A percentile compares a stretch with the other conserved stretches of the same genome.
Conservation (phyloP, 2,329 filamentous ascomycete species). For the Cordyceps tenuipes region DNA sequence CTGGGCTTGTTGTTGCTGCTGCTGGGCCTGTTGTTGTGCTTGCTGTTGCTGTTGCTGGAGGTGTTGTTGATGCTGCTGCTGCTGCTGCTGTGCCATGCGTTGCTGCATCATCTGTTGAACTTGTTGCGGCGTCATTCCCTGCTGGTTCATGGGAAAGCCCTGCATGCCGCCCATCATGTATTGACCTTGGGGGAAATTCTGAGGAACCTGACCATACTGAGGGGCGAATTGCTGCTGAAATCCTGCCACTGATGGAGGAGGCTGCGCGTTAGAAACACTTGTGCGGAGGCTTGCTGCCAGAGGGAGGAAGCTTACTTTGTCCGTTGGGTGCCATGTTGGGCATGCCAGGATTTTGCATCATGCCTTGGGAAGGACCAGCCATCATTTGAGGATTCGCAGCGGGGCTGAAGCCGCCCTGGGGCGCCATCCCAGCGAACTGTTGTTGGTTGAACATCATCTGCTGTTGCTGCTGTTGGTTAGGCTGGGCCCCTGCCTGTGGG, state of each 20-base stretch:
- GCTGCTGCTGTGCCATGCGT: conserved; percentile 22
- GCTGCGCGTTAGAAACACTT: background rate
- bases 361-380: conserved; percentile 44
- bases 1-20: conserved; percentile 30
- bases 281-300: conserved; percentile 3
- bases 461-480: conserved; percentile 24
- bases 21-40: conserved; percentile 27
- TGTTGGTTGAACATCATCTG: conserved; percentile 34
- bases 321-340: conserved; percentile 51
- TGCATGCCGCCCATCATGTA: conserved; percentile 49
- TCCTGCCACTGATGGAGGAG: conserved; percentile 40
- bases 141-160: conserved; percentile 47
- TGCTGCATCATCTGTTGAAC: conserved; percentile 36
- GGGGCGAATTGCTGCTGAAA: conserved; percentile 52
- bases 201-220: conserved; percentile 42
- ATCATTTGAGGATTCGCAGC: conserved; percentile 49
- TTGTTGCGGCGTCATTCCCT: conserved; percentile 40
- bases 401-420: conserved; percentile 41
- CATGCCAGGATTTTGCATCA: conserved; percentile 57
- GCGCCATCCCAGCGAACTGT: conserved; percentile 46
- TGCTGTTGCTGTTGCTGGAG: conserved; percentile 22
- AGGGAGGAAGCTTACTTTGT: conserved; percentile 40
- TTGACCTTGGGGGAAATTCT: conserved; percentile 39
- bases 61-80: conserved; percentile 21
- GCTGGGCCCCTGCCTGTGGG: conserved; percentile 17